Percentiles rank a stretch among this genome's conserved stretches.
Evolutionary conservation across 2,329 filamentous ascomycete species (phyloP).

Genomic region (Coleophoma cylindrospora): DNA sequence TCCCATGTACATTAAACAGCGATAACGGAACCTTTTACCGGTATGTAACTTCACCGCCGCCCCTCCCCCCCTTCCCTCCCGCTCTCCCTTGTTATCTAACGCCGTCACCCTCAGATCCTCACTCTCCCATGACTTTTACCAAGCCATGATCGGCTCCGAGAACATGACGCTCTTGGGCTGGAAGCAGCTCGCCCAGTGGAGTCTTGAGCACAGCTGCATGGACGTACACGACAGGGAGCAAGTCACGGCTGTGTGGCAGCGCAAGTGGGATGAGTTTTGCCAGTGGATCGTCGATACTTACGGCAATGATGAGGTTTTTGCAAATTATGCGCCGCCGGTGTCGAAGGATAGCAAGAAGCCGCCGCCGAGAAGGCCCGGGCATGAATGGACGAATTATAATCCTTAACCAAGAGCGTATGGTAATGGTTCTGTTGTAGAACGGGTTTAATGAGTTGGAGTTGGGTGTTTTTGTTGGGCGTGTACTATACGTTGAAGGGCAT

Average conservation of each 20-base stretch:
- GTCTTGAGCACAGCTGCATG: constrained; percentile 55
- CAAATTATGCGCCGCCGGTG: background rate
- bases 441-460: too few species aligned
- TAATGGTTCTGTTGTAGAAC: too few species aligned
- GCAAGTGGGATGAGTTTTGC: constrained; percentile 55
- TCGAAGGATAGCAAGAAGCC: background rate
- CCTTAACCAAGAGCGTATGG: too few species aligned
- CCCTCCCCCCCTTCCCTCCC: too few species aligned
- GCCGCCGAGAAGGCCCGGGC: background rate
- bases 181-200: constrained; percentile 64
- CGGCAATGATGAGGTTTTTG: constrained; percentile 7
- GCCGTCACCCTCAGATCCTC: constrained; percentile 38
- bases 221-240: constrained; percentile 33
- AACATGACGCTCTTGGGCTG: constrained; percentile 66
- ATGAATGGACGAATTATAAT: background rate
- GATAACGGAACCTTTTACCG: constrained; percentile 73
- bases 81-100: too few species aligned
- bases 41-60: background rate
- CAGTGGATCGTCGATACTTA: constrained; percentile 41
- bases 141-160: constrained; percentile 63
- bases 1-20: constrained; percentile 69
- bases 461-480: too few species aligned
- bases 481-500: too few species aligned
- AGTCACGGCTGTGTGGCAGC: constrained; percentile 41
- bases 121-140: constrained; percentile 73